phyloP scores from a whole-genome alignment of 2,329 filamentous ascomycete genomes.

The Aspergillus fischeri region DNA sequence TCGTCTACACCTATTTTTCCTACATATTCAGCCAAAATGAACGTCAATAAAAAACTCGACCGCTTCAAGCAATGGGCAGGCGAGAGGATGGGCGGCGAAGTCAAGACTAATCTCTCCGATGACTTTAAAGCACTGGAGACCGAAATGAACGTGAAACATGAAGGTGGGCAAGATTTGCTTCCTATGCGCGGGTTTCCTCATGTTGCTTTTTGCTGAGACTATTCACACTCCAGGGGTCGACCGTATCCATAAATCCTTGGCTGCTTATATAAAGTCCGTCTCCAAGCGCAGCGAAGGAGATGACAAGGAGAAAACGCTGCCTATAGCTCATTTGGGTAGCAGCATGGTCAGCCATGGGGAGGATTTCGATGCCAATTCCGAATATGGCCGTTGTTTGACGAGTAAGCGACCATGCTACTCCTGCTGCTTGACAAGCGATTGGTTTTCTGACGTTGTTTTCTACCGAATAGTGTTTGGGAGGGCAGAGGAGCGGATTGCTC shows the following conservation, averaged over 20 bases:
- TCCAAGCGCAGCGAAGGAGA: conserved; percentile 79
- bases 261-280: conserved; percentile 79
- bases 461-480: conserved; percentile 64
- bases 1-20: neutral
- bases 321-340: conserved; percentile 72
- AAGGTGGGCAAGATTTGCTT: conserved; percentile 55
- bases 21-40: conserved; percentile 42
- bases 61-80: conserved; percentile 97
- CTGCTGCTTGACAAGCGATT: neutral
- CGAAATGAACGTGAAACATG: conserved; percentile 84
- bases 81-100: conserved; percentile 90
- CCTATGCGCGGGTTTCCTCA: neutral
- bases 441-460: neutral
- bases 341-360: conserved; percentile 87
- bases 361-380: conserved; percentile 85
- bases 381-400: conserved; percentile 82
- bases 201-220: conserved; percentile 11
- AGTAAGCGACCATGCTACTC: conserved; percentile 45
- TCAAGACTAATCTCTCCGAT: conserved; percentile 80
- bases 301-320: conserved; percentile 81
- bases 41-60: conserved; percentile 82
- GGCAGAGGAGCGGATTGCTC: conserved; percentile 81
- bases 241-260: conserved; percentile 80
- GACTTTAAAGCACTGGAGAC: conserved; percentile 86
- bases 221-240: conserved; percentile 68